phyloP scores from a whole-genome alignment of 805 yeast genomes.

The Candida arabinofermentans region DNA sequence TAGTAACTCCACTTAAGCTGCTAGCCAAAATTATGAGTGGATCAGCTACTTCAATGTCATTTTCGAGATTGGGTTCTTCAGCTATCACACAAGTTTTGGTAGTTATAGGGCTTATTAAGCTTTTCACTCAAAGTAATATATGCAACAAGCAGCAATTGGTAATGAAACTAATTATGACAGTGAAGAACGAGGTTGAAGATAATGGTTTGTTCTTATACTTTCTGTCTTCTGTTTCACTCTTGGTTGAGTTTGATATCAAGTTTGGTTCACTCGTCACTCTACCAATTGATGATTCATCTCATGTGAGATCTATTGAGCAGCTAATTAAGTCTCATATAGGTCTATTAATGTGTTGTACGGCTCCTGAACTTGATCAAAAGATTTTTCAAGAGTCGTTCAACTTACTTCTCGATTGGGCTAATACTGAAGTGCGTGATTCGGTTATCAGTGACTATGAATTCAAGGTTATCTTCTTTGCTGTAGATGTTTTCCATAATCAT shows the following conservation, averaged over 20 bases:
- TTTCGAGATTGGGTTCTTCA: constrained; percentile 11
- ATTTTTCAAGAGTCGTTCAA: constrained; percentile 8
- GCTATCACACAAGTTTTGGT: constrained; percentile 18
- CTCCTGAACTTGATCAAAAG: constrained; percentile 6
- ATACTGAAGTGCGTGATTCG: not conserved
- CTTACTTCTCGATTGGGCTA: constrained; percentile 8
- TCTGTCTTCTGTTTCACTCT: constrained; percentile 25
- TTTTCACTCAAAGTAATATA: constrained; percentile 20
- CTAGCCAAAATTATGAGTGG: constrained; percentile 18
- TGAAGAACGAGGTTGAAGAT: constrained; percentile 21
- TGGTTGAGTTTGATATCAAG: constrained; percentile 22
- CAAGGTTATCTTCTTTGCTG: constrained; percentile 25
- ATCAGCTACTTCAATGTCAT: constrained; percentile 9
- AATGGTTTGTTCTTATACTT: constrained; percentile 29
- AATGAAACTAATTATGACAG: constrained; percentile 20
- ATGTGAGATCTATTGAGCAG: constrained; percentile 6
- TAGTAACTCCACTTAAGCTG: constrained; percentile 15
- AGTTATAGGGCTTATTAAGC: constrained; percentile 16
- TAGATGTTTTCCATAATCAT: constrained; percentile 24
- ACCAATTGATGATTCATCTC: constrained; percentile 13
- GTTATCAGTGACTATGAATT: constrained; percentile 26
- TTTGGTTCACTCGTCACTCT: constrained; percentile 17
- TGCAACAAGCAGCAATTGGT: constrained; percentile 21
- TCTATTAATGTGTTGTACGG: constrained; percentile 17
- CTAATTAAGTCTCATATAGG: constrained; percentile 24